Evolutionary conservation across 106 monocot genomes (phyloP).

Genomic region (Ottelia alismoides): DNA sequence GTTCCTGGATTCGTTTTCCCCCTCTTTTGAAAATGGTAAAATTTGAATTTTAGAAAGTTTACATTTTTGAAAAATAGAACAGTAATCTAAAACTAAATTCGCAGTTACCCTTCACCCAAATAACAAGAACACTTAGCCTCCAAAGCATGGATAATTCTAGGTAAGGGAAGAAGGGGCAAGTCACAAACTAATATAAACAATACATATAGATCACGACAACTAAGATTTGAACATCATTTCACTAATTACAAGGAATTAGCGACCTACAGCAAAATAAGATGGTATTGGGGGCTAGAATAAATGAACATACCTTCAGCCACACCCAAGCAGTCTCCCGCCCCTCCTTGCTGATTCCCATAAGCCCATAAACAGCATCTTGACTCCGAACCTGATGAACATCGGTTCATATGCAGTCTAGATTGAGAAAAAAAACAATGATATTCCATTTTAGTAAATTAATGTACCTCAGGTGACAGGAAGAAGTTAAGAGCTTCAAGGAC

Average conservation of each 20-base stretch:
- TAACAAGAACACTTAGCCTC: neutral
- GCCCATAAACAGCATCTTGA: constrained; percentile 64
- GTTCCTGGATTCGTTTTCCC: too few relatives aligned
- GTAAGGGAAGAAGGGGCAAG: too few relatives aligned
- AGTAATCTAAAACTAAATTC: too few relatives aligned
- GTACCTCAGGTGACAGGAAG: constrained; percentile 61
- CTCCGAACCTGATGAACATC: constrained; percentile 44
- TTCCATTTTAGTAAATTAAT: too few relatives aligned
- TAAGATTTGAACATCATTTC: too few relatives aligned
- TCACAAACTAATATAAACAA: too few relatives aligned
- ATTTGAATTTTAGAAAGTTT: neutral
- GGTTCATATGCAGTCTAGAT: neutral
- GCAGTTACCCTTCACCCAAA: too few relatives aligned
- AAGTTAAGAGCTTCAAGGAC: constrained; percentile 71
- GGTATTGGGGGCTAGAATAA: too few relatives aligned
- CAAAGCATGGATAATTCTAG: neutral
- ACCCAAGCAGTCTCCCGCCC: constrained; percentile 79
- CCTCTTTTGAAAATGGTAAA: neutral
- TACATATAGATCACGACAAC: too few relatives aligned
- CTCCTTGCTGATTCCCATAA: constrained; percentile 41
- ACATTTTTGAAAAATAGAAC: too few relatives aligned
- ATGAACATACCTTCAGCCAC: constrained; percentile 79
- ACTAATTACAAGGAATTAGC: too few relatives aligned
- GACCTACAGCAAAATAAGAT: too few relatives aligned
- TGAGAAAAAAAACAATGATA: neutral